Conservation (phyloP, 2,329 filamentous ascomycete species). For the Cytospora chrysosperma region DNA sequence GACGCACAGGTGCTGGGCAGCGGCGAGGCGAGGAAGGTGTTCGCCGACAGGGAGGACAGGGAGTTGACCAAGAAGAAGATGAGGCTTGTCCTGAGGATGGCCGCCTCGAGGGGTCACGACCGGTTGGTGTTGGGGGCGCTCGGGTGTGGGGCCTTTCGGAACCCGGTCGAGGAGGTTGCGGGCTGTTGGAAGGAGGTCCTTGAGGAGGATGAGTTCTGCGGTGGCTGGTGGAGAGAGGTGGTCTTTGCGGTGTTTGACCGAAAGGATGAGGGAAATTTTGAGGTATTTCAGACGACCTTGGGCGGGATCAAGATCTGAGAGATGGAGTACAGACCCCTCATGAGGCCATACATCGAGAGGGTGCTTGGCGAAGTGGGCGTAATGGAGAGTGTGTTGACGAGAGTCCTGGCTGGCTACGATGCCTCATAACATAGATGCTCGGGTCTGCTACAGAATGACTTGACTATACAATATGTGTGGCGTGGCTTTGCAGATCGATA, state of each 20-base stretch:
- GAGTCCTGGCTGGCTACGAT: background rate
- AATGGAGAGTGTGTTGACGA: background rate
- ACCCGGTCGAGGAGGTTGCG: constrained; percentile 61
- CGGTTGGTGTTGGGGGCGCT: constrained; percentile 65
- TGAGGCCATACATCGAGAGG: background rate
- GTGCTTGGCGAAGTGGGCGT: background rate
- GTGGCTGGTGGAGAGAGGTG: constrained; percentile 63
- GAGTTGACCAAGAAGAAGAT: constrained; percentile 61
- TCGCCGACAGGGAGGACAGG: constrained; percentile 42
- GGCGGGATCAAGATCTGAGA: constrained; percentile 34
- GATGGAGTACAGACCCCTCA: background rate
- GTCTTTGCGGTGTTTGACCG: constrained; percentile 60
- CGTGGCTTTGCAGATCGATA: background rate
- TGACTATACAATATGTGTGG: background rate
- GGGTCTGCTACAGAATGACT: background rate
- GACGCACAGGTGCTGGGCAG: constrained; percentile 25
- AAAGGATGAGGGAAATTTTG: constrained; percentile 47
- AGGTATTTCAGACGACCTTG: constrained; percentile 45
- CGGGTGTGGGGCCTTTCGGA: constrained; percentile 65
- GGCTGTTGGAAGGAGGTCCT: constrained; percentile 61
- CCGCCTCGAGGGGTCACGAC: constrained; percentile 53
- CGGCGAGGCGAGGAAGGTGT: constrained; percentile 36
- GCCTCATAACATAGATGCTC: background rate
- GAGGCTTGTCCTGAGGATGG: constrained; percentile 57
- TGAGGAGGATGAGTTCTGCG: constrained; percentile 56